Evolutionary conservation across 495 filamentous ascomycete species (phyloP).

Genomic region (Trichoderma reesei): DNA sequence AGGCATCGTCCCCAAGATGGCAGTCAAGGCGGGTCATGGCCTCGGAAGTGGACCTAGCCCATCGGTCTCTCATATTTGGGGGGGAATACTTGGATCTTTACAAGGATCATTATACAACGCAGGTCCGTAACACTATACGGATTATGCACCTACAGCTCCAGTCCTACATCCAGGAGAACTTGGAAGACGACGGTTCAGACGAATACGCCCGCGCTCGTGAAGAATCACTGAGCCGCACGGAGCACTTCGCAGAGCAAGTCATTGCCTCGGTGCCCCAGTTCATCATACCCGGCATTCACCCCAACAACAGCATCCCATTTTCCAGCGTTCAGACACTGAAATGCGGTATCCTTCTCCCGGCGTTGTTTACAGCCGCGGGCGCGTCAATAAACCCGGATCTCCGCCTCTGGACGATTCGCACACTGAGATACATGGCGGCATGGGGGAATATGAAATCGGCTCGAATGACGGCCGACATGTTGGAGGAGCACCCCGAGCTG

Average conservation of each 20-base stretch:
- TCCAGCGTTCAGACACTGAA: neutral
- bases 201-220: neutral
- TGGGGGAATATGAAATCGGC: neutral
- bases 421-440: neutral
- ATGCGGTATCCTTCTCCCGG: slow-evolving; percentile 9
- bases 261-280: slow-evolving; percentile 8
- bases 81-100: slow-evolving; percentile 17
- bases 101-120: slow-evolving; percentile 17
- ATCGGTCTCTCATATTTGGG: slow-evolving; percentile 12
- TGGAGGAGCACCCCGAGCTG: slow-evolving; percentile 1
- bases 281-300: neutral
- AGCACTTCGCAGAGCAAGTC: neutral
- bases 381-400: neutral
- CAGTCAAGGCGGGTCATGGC: slow-evolving; percentile 14
- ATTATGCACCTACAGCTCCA: slow-evolving; percentile 22
- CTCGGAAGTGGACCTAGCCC: slow-evolving; percentile 11
- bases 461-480: neutral
- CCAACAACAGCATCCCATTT: neutral
- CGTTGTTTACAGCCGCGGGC: slow-evolving; percentile 2
- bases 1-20: slow-evolving; percentile 12
- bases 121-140: slow-evolving; percentile 21
- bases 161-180: slow-evolving; percentile 12
- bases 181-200: neutral
- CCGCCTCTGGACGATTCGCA: neutral
- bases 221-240: neutral